Evolutionary conservation across 495 filamentous ascomycete genomes (phyloP).

Genomic region (Trichoderma erinaceum): DNA sequence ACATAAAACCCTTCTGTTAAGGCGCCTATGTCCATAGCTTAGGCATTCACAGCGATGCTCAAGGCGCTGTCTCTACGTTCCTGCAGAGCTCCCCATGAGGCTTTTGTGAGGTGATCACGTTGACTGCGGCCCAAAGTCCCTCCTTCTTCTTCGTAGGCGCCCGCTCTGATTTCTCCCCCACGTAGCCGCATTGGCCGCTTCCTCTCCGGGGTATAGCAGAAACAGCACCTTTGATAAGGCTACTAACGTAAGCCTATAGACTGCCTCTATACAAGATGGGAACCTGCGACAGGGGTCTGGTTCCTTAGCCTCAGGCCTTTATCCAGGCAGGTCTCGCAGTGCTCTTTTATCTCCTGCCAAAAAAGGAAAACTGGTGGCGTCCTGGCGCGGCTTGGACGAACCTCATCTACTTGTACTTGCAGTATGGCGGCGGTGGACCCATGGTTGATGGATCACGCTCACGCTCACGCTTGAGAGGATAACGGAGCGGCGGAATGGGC

Average conservation of each 20-base stretch:
- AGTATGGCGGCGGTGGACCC: background rate
- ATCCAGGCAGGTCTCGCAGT: background rate
- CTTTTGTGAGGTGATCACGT: background rate
- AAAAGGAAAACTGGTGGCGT: background rate
- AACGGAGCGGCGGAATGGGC: background rate
- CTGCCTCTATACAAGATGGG: background rate
- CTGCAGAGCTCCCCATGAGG: background rate
- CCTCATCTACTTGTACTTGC: background rate
- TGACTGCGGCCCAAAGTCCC: too few species aligned
- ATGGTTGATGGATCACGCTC: background rate
- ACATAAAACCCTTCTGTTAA: background rate
- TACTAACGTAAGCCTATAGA: too few species aligned
- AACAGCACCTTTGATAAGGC: background rate
- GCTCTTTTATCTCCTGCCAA: background rate
- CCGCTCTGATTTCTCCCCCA: too few species aligned
- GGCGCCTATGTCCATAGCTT: too few species aligned
- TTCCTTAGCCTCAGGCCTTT: background rate
- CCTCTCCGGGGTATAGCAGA: background rate
- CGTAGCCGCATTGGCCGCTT: background rate
- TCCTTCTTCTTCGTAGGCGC: too few species aligned
- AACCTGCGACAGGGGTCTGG: background rate
- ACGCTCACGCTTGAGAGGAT: background rate
- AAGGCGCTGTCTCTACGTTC: too few species aligned
- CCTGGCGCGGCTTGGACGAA: background rate
- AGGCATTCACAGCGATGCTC: too few species aligned